Percentiles rank a stretch among this genome's conserved stretches.
Evolutionary conservation across 768 basidiomycete species (phyloP).

Genomic region (Rhodotorula babjevae): DNA sequence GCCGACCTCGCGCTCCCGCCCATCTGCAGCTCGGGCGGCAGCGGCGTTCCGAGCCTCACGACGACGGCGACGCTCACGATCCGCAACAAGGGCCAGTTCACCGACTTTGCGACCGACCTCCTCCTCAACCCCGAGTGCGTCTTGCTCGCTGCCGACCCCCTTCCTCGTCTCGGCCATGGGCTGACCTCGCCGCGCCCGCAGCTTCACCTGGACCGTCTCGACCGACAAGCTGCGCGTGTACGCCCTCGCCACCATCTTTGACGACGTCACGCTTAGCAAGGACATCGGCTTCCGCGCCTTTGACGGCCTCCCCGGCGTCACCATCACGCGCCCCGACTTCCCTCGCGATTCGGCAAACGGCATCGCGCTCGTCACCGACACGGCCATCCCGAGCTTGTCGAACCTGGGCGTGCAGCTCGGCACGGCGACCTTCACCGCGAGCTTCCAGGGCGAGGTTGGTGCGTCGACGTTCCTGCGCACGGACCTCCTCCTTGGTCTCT

Average conservation of each 20-base stretch:
- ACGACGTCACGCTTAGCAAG: slow-evolving; percentile 61
- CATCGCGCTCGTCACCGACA: slow-evolving; percentile 37
- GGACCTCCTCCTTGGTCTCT: too few species aligned
- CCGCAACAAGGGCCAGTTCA: slow-evolving; percentile 53
- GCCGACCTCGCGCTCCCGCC: slow-evolving; percentile 62
- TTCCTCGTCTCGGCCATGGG: not conserved
- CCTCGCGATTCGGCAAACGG: slow-evolving; percentile 46
- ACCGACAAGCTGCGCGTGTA: slow-evolving; percentile 60
- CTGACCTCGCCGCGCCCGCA: not conserved
- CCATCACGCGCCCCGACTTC: slow-evolving; percentile 65
- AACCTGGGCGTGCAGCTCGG: slow-evolving; percentile 56
- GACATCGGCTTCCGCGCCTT: slow-evolving; percentile 53
- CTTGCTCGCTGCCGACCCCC: not conserved
- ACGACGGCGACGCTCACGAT: slow-evolving; percentile 58
- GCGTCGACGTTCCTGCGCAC: not conserved
- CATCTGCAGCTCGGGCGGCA: slow-evolving; percentile 64
- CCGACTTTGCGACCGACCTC: slow-evolving; percentile 57
- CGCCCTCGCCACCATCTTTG: slow-evolving; percentile 66
- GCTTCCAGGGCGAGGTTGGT: slow-evolving; percentile 52
- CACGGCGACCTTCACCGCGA: slow-evolving; percentile 60
- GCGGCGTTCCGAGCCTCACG: slow-evolving; percentile 62
- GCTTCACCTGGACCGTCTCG: slow-evolving; percentile 67
- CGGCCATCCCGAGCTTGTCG: slow-evolving; percentile 41
- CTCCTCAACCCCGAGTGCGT: slow-evolving; percentile 18
- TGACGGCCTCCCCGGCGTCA: slow-evolving; percentile 60